Evolutionary conservation across 176 grass and related monocot species (phyloP).

Genomic region (Microstegium vimineum): DNA sequence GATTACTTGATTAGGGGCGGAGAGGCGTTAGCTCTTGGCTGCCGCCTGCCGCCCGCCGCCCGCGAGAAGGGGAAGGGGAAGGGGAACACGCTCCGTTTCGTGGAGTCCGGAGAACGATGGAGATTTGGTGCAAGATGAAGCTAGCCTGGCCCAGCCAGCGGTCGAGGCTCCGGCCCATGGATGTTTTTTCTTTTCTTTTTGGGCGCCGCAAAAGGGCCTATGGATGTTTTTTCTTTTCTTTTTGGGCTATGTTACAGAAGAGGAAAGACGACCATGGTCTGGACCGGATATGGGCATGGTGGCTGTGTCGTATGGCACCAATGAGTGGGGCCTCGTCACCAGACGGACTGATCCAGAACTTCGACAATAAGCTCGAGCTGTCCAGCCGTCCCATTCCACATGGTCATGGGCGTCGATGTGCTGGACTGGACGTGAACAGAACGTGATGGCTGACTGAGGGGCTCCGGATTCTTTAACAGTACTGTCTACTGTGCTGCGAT

Average conservation of each 20-base stretch:
- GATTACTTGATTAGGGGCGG: not conserved
- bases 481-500: not conserved
- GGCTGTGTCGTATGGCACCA: not conserved
- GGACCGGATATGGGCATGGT: not conserved
- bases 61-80: too few species aligned
- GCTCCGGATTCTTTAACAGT: not conserved
- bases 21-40: too few species aligned
- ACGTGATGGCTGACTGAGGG: not conserved
- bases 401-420: not conserved
- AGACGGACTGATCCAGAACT: too few species aligned
- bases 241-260: not conserved
- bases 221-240: too few species aligned
- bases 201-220: too few species aligned
- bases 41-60: too few species aligned
- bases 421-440: not conserved
- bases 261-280: not conserved
- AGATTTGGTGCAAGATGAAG: not conserved
- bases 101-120: too few species aligned
- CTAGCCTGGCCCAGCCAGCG: not conserved
- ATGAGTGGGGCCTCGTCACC: too few species aligned
- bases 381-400: not conserved
- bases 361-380: not conserved
- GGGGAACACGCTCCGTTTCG: too few species aligned
- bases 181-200: too few species aligned
- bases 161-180: not conserved